phyloP scores from a whole-genome alignment of 805 yeast species.

The Jamesozyma spencerorum region DNA sequence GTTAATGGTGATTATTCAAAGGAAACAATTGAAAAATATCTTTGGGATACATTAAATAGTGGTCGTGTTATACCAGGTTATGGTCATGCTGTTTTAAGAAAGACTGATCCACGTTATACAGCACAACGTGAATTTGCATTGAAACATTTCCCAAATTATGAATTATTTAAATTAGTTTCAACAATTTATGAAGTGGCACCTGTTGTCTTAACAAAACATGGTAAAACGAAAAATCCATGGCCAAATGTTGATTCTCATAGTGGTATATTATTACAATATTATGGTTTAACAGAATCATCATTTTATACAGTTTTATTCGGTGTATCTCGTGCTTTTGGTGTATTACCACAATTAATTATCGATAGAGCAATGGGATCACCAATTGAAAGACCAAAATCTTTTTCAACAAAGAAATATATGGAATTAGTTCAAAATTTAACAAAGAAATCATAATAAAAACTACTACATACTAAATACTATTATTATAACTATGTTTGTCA shows the following conservation, averaged over 20 bases:
- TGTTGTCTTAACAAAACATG: conserved; percentile 68
- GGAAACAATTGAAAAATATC: conserved; percentile 50
- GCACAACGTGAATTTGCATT: conserved; percentile 66
- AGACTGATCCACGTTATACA: conserved; percentile 72
- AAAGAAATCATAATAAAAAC: conserved; percentile 17
- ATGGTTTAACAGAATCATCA: conserved; percentile 72
- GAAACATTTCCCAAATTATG: conserved; percentile 66
- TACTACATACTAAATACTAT: neutral
- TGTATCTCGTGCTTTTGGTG: conserved; percentile 82
- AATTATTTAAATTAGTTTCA: conserved; percentile 68
- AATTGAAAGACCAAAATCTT: conserved; percentile 85
- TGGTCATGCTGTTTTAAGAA: conserved; percentile 80
- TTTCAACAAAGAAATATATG: conserved; percentile 87
- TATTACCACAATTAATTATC: conserved; percentile 72
- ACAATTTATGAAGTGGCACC: conserved; percentile 78
- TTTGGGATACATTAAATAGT: conserved; percentile 62
- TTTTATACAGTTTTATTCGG: conserved; percentile 84
- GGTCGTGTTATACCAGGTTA: conserved; percentile 82
- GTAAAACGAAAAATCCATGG: conserved; percentile 90
- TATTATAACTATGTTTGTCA: too few relatives aligned
- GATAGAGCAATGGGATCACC: conserved; percentile 78
- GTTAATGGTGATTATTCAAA: conserved; percentile 25
- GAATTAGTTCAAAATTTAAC: conserved; percentile 63
- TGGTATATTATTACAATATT: conserved; percentile 76
- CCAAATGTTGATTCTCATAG: conserved; percentile 87